These are phyloP conservation scores for Eutrema japonicum DNA, from an alignment of 345 rosid genomes.

Conservation along the genomic window DNA sequence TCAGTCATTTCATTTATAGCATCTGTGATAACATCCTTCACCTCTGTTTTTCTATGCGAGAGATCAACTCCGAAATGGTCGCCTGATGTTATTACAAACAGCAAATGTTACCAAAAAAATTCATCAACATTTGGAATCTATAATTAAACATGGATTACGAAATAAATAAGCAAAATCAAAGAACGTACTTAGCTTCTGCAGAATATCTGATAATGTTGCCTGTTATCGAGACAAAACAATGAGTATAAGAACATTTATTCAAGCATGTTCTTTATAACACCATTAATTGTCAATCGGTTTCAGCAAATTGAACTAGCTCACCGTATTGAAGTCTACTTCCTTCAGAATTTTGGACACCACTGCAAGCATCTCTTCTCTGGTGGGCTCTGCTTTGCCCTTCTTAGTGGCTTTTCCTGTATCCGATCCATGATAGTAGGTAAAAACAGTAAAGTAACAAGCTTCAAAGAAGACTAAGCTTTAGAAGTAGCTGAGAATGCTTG, in stretches of 20 bases:
- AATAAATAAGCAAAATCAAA: neutral
- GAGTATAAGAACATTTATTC: slow-evolving; percentile 19
- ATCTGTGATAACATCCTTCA: slow-evolving; percentile 85
- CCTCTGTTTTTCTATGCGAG: slow-evolving; percentile 85
- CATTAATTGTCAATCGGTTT: slow-evolving; percentile 5
- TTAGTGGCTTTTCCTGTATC: slow-evolving; percentile 67
- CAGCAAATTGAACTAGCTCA: slow-evolving; percentile 46
- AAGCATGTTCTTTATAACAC: neutral
- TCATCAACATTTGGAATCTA: neutral
- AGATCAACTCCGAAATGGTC: slow-evolving; percentile 72
- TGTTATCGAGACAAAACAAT: slow-evolving; percentile 44
- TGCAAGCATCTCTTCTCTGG: slow-evolving; percentile 83
- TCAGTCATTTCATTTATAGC: slow-evolving; percentile 91
- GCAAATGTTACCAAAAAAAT: slow-evolving; percentile 14
- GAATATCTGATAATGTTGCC: slow-evolving; percentile 93
- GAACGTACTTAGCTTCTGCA: slow-evolving; percentile 72
- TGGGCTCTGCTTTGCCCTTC: slow-evolving; percentile 74
- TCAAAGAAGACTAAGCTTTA: slow-evolving; percentile 7
- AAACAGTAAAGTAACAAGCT: neutral
- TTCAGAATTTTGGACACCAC: slow-evolving; percentile 83
- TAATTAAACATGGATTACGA: neutral
- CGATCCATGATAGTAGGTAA: slow-evolving; percentile 37
- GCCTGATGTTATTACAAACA: slow-evolving; percentile 52
- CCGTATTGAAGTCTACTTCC: slow-evolving; percentile 97
- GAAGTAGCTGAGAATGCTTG: slow-evolving; percentile 27